A percentile compares a stretch with the other conserved stretches of the same genome.
Evolutionary conservation across 1,284 basidiomycete species (phyloP).

Genomic region (Sanghuangporus sanghuang): DNA sequence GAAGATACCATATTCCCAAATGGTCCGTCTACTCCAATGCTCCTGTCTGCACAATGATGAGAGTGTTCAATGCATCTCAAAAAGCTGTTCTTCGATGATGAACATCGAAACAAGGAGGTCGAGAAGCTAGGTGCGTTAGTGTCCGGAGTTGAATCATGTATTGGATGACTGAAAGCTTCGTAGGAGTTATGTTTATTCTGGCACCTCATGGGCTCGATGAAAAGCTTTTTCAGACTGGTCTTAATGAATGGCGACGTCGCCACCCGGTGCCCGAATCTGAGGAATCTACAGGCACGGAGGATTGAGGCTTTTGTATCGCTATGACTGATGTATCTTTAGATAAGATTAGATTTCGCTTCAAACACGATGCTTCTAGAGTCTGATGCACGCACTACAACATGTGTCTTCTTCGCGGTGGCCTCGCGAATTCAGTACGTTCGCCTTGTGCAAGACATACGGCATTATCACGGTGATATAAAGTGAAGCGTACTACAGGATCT

Average conservation of each 20-base stretch:
- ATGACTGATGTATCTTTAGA: neutral
- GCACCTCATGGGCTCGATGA: constrained; percentile 50
- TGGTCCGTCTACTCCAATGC: constrained; percentile 45
- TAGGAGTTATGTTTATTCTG: constrained; percentile 69
- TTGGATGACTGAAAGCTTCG: constrained; percentile 8
- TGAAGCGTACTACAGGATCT: neutral
- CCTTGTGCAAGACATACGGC: neutral
- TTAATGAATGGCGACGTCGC: constrained; percentile 50
- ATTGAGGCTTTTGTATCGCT: neutral
- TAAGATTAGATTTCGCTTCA: neutral
- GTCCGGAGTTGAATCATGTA: constrained; percentile 10
- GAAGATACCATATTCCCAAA: constrained; percentile 77
- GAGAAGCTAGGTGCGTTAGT: constrained; percentile 52
- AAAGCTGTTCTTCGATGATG: constrained; percentile 84
- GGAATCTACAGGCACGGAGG: neutral
- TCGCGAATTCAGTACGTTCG: neutral
- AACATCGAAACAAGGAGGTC: constrained; percentile 71
- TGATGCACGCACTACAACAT: neutral
- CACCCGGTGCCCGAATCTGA: neutral
- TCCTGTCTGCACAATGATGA: neutral
- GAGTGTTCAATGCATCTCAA: neutral
- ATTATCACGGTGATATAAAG: neutral
- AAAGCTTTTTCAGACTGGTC: constrained; percentile 53
- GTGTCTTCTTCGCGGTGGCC: neutral
- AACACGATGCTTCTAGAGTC: neutral